Conservation (phyloP, 495 filamentous ascomycete species). For the Aspergillus taichungensis region DNA sequence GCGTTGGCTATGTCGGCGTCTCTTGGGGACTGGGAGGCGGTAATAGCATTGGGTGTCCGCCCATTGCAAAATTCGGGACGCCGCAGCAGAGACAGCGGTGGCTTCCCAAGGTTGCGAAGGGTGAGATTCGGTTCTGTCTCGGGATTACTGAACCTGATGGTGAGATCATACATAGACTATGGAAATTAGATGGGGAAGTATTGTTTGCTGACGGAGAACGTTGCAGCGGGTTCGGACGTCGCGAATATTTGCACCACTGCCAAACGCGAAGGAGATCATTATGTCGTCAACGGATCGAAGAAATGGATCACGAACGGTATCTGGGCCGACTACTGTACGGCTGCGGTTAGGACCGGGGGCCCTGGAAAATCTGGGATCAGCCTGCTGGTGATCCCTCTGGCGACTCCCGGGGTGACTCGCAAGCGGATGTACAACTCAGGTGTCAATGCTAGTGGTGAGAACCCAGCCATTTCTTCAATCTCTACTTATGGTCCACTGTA, state of each 20-base stretch:
- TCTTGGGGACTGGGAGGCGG: conserved; percentile 44
- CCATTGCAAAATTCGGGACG: conserved; percentile 44
- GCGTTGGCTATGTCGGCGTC: conserved; percentile 36
- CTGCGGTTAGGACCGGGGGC: conserved; percentile 46
- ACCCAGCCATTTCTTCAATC: no score
- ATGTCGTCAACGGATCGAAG: conserved; percentile 47
- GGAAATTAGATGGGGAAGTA: conserved; percentile 1
- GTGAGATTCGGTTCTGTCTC: conserved; percentile 42
- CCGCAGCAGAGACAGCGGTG: conserved; percentile 37
- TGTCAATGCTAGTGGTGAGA: conserved; percentile 32
- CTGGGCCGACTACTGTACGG: conserved; percentile 46
- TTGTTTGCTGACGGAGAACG: neutral
- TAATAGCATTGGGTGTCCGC: conserved; percentile 46
- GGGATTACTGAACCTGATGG: conserved; percentile 50
- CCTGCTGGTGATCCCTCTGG: conserved; percentile 43
- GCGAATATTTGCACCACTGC: conserved; percentile 45
- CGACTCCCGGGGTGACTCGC: conserved; percentile 40
- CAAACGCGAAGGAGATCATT: conserved; percentile 33
- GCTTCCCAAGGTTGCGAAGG: conserved; percentile 40
- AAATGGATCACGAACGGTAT: conserved; percentile 52
- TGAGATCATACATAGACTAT: conserved; percentile 1
- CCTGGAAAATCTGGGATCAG: conserved; percentile 39
- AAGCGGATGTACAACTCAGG: conserved; percentile 77
- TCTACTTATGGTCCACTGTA: conserved; percentile 26
- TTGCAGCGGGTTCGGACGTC: conserved; percentile 43